Percentiles rank a stretch among this genome's conserved stretches.
phyloP scores from a whole-genome alignment of 495 filamentous ascomycete species.

The Neurospora sublineolata region DNA sequence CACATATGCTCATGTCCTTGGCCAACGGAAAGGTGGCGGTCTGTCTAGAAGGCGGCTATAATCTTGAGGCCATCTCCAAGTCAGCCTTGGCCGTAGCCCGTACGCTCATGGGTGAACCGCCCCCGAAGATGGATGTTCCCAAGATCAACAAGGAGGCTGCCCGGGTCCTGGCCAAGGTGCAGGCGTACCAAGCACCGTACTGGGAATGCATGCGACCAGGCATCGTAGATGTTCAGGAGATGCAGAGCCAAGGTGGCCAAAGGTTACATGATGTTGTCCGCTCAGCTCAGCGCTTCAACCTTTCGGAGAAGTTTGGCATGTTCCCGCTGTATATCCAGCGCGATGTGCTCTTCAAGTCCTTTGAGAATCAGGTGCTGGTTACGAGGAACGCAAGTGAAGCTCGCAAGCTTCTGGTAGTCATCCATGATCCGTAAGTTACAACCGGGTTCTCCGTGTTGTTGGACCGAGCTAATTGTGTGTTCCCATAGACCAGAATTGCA shows the following conservation, averaged over 20 bases:
- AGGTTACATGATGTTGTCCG: conserved; percentile 59
- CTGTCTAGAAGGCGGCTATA: conserved; percentile 92
- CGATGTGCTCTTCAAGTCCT: conserved; percentile 59
- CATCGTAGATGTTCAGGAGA: conserved; percentile 31
- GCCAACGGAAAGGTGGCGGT: conserved; percentile 83
- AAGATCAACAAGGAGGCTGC: conserved; percentile 38
- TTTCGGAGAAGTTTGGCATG: conserved; percentile 65
- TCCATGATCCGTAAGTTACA: conserved; percentile 65
- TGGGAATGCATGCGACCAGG: conserved; percentile 51
- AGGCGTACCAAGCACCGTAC: conserved; percentile 41
- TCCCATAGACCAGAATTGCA: conserved; percentile 53
- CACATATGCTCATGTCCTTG: conserved; percentile 96
- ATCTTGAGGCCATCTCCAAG: conserved; percentile 79
- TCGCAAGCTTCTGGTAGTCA: conserved; percentile 54
- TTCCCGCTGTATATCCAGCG: conserved; percentile 61
- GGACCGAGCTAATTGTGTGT: conserved; percentile 8
- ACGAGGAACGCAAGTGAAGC: conserved; percentile 39
- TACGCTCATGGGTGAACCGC: conserved; percentile 90
- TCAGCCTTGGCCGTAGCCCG: conserved; percentile 85
- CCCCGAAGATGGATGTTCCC: conserved; percentile 50
- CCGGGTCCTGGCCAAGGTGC: conserved; percentile 38
- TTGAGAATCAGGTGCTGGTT: conserved; percentile 81
- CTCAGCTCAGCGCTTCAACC: conserved; percentile 52
- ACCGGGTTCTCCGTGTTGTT: no score
- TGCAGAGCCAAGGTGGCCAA: conserved; percentile 20